Conservation (phyloP, 768 basidiomycete genomes). For the Mycena galericulata region DNA sequence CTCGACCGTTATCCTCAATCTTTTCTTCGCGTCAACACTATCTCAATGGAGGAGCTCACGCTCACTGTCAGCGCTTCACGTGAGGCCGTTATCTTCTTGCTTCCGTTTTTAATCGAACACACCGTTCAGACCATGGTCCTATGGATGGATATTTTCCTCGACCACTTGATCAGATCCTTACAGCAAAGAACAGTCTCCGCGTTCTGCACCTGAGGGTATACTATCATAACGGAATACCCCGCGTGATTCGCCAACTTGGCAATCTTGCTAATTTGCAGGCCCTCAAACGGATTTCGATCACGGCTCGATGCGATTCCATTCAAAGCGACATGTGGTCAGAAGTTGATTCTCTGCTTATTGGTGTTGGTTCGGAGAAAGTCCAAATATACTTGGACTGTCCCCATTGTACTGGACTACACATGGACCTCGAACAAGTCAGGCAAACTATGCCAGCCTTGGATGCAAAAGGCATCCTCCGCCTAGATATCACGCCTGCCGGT, state of each 20-base stretch:
- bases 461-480: background rate
- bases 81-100: too few relatives aligned
- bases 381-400: background rate
- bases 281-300: background rate
- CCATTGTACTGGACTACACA: too few relatives aligned
- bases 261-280: background rate
- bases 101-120: too few relatives aligned
- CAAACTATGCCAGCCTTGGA: background rate
- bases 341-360: background rate
- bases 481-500: background rate
- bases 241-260: background rate
- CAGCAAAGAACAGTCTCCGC: background rate
- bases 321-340: background rate
- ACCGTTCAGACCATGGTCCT: background rate
- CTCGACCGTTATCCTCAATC: background rate
- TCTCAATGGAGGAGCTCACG: background rate
- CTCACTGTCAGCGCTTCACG: too few relatives aligned
- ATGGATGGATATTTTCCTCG: too few relatives aligned
- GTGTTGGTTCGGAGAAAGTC: background rate
- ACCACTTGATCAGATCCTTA: background rate
- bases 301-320: background rate
- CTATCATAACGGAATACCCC: background rate
- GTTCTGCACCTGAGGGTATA: background rate
- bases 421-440: background rate
- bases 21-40: background rate